A percentile compares a stretch with the other conserved stretches of the same genome.
phyloP scores from a whole-genome alignment of 2,329 filamentous ascomycete species.

The Trichoderma atroviride region DNA sequence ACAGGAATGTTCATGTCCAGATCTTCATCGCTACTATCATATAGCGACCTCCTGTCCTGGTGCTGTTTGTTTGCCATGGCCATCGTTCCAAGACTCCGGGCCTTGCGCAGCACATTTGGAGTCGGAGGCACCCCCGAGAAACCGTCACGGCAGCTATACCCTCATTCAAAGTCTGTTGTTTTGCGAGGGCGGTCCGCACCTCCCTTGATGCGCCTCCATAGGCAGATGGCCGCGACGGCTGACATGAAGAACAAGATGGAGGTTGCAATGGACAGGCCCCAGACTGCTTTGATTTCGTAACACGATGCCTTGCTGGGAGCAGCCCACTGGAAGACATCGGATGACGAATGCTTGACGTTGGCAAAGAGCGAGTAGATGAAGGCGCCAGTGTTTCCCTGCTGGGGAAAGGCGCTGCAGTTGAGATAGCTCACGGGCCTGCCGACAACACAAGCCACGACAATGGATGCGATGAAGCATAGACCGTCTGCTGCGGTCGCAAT shows the following conservation, averaged over 20 bases:
- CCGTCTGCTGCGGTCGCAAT: slow-evolving; percentile 67
- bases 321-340: slow-evolving; percentile 48
- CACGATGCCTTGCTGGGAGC: slow-evolving; percentile 65
- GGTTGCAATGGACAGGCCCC: slow-evolving; percentile 81
- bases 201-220: slow-evolving; percentile 64
- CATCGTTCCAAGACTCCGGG: slow-evolving; percentile 44
- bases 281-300: slow-evolving; percentile 82
- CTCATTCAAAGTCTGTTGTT: slow-evolving; percentile 54
- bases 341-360: slow-evolving; percentile 38
- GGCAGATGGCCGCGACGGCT: slow-evolving; percentile 57
- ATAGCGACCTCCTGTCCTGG: slow-evolving; percentile 34
- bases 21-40: slow-evolving; percentile 34
- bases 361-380: slow-evolving; percentile 50
- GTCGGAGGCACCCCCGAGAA: slow-evolving; percentile 31
- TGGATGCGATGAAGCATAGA: slow-evolving; percentile 72
- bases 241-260: slow-evolving; percentile 72
- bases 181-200: slow-evolving; percentile 35
- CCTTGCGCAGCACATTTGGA: slow-evolving; percentile 32
- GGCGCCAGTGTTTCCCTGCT: slow-evolving; percentile 45
- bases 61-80: slow-evolving; percentile 37
- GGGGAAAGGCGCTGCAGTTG: slow-evolving; percentile 62
- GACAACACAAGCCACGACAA: slow-evolving; percentile 75
- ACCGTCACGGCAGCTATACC: slow-evolving; percentile 52
- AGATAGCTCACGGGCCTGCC: slow-evolving; percentile 81
- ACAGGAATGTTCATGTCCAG: slow-evolving; percentile 34